phyloP scores from a whole-genome alignment of 2,329 filamentous ascomycete species.

The Colletotrichum sojae region DNA sequence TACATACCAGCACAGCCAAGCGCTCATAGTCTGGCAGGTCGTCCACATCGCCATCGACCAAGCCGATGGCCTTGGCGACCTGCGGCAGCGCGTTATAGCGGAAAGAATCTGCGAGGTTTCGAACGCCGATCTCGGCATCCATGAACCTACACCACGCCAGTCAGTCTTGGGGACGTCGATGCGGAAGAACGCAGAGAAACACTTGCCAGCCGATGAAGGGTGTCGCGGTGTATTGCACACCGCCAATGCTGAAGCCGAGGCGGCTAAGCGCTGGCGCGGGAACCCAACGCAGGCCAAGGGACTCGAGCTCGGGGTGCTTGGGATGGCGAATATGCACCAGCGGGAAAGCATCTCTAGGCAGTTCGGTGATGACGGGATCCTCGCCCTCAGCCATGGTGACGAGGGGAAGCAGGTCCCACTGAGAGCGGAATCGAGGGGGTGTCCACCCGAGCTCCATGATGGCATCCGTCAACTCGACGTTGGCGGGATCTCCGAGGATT shows the following conservation, averaged over 20 bases:
- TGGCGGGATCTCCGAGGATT: conserved; percentile 35
- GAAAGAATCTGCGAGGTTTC: conserved; percentile 37
- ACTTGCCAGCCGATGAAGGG: conserved; percentile 37
- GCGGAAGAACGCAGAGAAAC: no score
- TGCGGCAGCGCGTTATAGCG: conserved; percentile 37
- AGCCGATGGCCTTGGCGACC: conserved; percentile 32
- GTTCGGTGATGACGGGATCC: conserved; percentile 37
- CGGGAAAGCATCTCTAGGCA: conserved; percentile 35
- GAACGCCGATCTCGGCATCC: conserved; percentile 39
- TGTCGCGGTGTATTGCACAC: conserved; percentile 36
- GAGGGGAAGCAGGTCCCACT: conserved; percentile 37
- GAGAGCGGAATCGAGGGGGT: conserved; percentile 35
- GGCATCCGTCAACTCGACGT: conserved; percentile 36
- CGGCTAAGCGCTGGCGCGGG: conserved; percentile 38
- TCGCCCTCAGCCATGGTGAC: conserved; percentile 39
- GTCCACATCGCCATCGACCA: conserved; percentile 34
- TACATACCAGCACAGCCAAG: conserved; percentile 31
- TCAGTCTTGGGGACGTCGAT: background rate
- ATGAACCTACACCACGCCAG: conserved; percentile 23
- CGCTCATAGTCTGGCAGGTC: conserved; percentile 38
- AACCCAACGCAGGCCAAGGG: conserved; percentile 38
- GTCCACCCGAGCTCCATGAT: conserved; percentile 39
- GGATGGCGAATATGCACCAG: conserved; percentile 38
- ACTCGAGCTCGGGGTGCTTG: conserved; percentile 36
- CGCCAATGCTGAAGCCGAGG: conserved; percentile 39